These are phyloP conservation scores for Rosa multiflora DNA, from an alignment of 306 rosid species.

Conservation along the genomic window DNA sequence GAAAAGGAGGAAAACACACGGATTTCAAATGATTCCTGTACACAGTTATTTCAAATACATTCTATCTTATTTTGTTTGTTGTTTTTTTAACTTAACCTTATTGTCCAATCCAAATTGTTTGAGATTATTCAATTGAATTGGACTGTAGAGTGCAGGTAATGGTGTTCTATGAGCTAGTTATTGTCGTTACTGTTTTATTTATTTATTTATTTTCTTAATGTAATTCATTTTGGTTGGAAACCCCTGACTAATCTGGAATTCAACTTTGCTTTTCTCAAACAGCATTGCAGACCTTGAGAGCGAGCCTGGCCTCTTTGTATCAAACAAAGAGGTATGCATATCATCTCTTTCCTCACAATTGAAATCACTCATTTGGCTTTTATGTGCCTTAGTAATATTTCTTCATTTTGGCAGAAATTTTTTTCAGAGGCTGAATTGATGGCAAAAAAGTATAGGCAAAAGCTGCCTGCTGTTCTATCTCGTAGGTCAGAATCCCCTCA, in stretches of 20 bases:
- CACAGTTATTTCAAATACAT: background rate
- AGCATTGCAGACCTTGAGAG: conserved; percentile 94
- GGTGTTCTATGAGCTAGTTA: background rate
- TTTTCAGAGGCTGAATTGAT: conserved; percentile 70
- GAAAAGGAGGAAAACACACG: background rate
- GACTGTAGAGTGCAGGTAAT: background rate
- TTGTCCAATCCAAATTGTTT: background rate
- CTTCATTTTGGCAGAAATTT: conserved; percentile 51
- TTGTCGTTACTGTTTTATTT: background rate
- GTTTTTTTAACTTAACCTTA: background rate
- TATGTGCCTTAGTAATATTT: background rate
- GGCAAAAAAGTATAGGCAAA: conserved; percentile 77
- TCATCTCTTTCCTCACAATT: conserved; percentile 10
- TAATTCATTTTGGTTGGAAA: background rate
- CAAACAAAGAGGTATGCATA: conserved; percentile 65
- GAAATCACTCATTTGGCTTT: conserved; percentile 13
- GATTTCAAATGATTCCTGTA: background rate
- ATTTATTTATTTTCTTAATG: background rate
- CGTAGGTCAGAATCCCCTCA: conserved; percentile 31
- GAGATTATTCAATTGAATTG: background rate
- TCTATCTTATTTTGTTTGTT: background rate
- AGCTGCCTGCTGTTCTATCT: conserved; percentile 40
- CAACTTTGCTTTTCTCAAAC: conserved; percentile 38
- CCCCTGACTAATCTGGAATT: background rate
- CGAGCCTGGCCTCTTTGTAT: conserved; percentile 78